Conservation (phyloP, 192 early-diverging fungal genomes). For the Coemansia interrupta region DNA sequence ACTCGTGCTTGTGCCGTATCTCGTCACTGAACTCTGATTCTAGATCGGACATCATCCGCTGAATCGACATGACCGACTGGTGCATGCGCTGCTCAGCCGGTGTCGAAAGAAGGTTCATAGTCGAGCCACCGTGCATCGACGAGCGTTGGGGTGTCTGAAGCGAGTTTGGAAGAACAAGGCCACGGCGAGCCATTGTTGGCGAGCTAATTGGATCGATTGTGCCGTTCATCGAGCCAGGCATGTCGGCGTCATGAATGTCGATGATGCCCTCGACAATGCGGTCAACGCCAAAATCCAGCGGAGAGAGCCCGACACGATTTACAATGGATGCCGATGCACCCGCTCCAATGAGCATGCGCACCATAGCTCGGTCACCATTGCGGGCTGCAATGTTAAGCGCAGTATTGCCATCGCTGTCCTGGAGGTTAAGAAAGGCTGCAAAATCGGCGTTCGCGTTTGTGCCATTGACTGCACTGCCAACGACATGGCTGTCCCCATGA, state of each 20-base stretch:
- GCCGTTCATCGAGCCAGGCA: background rate
- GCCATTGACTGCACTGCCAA: background rate
- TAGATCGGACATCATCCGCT: slow-evolving; percentile 65
- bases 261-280: slow-evolving; percentile 18
- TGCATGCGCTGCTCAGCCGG: slow-evolving; percentile 46
- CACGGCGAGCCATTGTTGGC: slow-evolving; percentile 24
- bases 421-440: slow-evolving; percentile 71
- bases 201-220: slow-evolving; percentile 14
- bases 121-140: background rate
- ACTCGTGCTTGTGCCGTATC: slow-evolving; percentile 56
- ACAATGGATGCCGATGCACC: slow-evolving; percentile 72
- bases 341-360: slow-evolving; percentile 65
- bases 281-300: slow-evolving; percentile 65
- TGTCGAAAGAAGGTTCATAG: slow-evolving; percentile 19
- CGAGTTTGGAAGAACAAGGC: background rate
- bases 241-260: slow-evolving; percentile 8
- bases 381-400: slow-evolving; percentile 86
- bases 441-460: slow-evolving; percentile 59
- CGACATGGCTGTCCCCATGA: background rate
- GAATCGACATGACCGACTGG: slow-evolving; percentile 55
- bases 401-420: slow-evolving; percentile 84
- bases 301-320: slow-evolving; percentile 75
- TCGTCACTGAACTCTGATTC: slow-evolving; percentile 66
- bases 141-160: background rate
- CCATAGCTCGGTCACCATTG: slow-evolving; percentile 65